These are phyloP conservation scores for Ganoderma meredithae DNA, from an alignment of 1,284 basidiomycete genomes.

Conservation along the genomic window DNA sequence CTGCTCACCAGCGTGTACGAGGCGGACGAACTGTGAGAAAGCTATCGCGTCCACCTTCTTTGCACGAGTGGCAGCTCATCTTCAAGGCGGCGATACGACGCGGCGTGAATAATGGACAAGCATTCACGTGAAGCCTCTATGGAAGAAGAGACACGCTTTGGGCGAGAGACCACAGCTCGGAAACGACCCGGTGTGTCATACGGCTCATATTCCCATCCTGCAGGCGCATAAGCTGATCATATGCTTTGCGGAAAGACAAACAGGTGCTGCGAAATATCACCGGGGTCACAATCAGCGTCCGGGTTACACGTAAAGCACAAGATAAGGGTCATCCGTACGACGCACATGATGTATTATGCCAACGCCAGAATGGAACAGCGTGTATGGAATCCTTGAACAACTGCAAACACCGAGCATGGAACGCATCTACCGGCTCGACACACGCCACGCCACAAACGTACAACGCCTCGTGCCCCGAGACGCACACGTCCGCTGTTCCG, in stretches of 20 bases:
- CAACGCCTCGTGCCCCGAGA: conserved; percentile 2
- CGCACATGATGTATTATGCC: conserved; percentile 25
- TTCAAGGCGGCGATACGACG: not conserved
- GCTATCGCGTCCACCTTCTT: not conserved
- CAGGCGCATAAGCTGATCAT: not conserved
- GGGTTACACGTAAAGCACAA: not conserved
- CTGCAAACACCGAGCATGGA: conserved; percentile 1
- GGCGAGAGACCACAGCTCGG: not conserved
- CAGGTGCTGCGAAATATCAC: not conserved
- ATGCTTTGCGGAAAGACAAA: not conserved
- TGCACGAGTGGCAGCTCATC: conserved; percentile 1
- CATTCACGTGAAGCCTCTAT: not conserved
- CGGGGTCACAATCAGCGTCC: not conserved
- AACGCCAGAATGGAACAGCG: conserved; percentile 9
- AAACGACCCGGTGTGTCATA: not conserved
- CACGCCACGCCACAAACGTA: not conserved
- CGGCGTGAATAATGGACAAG: not conserved
- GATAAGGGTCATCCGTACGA: conserved; percentile 5
- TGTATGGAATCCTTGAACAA: no score
- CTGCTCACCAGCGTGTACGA: not conserved
- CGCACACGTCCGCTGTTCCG: not conserved
- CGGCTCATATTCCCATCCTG: not conserved
- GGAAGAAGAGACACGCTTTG: not conserved
- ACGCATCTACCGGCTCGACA: not conserved
- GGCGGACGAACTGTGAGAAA: not conserved